Evolutionary conservation across 1,284 basidiomycete species (phyloP).

Genomic region (Cutaneotrichosporon sp.): DNA sequence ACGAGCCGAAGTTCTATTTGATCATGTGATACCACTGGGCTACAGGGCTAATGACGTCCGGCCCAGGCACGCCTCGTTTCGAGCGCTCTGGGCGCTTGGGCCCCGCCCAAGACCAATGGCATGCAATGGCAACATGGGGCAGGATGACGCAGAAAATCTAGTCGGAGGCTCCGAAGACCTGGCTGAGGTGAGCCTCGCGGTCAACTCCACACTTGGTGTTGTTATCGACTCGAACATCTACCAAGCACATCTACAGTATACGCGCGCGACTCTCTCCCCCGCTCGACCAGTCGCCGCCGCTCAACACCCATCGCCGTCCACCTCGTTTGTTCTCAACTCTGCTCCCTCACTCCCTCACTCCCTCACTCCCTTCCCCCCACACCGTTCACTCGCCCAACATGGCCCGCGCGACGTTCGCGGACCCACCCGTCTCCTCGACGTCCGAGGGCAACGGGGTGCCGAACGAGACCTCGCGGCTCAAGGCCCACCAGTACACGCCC

Average conservation of each 20-base stretch:
- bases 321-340: not conserved
- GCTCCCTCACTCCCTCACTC: no score
- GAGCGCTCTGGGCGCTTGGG: not conserved
- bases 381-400: not conserved
- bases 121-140: no score
- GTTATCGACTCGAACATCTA: not conserved
- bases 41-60: not conserved
- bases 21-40: not conserved
- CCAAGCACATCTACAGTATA: no score
- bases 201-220: no score
- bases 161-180: no score
- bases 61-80: not conserved
- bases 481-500: conserved; percentile 1
- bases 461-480: conserved; percentile 13
- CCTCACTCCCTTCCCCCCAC: not conserved
- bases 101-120: not conserved
- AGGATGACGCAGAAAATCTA: not conserved
- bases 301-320: no score
- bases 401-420: conserved; percentile 2
- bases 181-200: no score
- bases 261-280: no score
- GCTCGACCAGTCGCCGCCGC: no score
- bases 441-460: not conserved
- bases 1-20: not conserved
- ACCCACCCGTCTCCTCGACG: not conserved